Conservation (phyloP, 2,329 filamentous ascomycete species). For the Pseudocercospora macadamiae region DNA sequence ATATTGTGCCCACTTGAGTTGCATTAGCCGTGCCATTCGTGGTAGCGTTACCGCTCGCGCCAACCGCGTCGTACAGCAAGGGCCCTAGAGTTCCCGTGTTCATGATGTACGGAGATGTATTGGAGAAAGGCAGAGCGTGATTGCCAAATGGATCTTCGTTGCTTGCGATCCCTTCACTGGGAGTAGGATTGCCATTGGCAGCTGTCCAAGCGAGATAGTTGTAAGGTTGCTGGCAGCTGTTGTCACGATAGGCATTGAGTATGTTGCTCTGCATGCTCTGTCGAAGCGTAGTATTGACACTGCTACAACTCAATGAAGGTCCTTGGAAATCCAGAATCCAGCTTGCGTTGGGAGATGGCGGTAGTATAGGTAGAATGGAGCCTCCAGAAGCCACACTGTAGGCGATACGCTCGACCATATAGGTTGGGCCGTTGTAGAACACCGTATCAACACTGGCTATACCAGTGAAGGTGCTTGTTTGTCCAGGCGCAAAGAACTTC, state of each 20-base stretch:
- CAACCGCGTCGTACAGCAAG: background rate
- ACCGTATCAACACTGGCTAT: background rate
- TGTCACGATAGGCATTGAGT: background rate
- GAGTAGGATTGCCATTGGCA: background rate
- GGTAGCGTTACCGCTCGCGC: background rate
- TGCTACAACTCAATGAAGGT: background rate
- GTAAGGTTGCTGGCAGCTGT: background rate
- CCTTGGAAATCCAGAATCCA: constrained; percentile 2
- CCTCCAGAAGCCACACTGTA: background rate
- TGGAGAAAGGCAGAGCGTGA: background rate
- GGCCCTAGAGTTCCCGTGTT: constrained; percentile 7
- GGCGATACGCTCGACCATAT: background rate
- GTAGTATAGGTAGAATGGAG: background rate
- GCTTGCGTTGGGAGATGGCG: background rate
- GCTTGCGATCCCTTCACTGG: background rate
- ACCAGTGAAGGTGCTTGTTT: background rate
- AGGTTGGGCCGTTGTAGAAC: constrained; percentile 8
- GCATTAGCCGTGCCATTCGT: constrained; percentile 1
- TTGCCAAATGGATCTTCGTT: constrained; percentile 5
- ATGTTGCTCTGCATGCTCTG: background rate
- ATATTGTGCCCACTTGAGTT: constrained; percentile 1
- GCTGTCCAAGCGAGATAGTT: constrained; percentile 11
- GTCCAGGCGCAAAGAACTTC: constrained; percentile 3
- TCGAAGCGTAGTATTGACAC: background rate
- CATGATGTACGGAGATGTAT: background rate